phyloP scores from a whole-genome alignment of 768 basidiomycete genomes.

The Mycena sanguinolenta region DNA sequence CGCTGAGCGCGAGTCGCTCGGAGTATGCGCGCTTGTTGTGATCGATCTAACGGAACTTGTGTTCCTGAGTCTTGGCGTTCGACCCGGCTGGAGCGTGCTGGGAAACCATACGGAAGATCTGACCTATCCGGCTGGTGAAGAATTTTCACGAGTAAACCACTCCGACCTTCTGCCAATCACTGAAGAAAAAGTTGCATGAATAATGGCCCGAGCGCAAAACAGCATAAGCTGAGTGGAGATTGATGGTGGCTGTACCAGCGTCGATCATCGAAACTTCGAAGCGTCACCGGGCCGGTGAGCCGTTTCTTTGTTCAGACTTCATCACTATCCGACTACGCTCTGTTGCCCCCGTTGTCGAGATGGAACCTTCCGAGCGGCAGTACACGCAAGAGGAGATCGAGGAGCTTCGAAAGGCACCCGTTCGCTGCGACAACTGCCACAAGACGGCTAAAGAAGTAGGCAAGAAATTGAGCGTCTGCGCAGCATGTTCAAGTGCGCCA shows the following conservation, averaged over 20 bases:
- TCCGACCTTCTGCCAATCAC: background rate
- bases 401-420: background rate
- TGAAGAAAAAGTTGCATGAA: background rate
- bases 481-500: slow-evolving; percentile 24
- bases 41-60: background rate
- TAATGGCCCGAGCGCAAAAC: background rate
- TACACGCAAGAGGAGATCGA: slow-evolving; percentile 3
- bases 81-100: background rate
- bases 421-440: slow-evolving; percentile 20
- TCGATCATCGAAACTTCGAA: no score
- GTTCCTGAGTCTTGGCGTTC: background rate
- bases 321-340: background rate
- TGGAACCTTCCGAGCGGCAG: background rate
- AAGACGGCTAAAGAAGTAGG: slow-evolving; percentile 22
- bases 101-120: background rate
- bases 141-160: background rate
- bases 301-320: background rate
- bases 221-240: background rate
- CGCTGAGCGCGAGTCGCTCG: background rate
- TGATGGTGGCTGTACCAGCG: no score
- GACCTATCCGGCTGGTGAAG: background rate
- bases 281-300: no score
- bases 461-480: slow-evolving; percentile 20
- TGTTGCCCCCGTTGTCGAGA: background rate
- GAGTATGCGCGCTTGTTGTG: background rate